These are phyloP conservation scores for Harringtonia lauricola DNA, from an alignment of 2,329 filamentous ascomycete species.

Conservation along the genomic window DNA sequence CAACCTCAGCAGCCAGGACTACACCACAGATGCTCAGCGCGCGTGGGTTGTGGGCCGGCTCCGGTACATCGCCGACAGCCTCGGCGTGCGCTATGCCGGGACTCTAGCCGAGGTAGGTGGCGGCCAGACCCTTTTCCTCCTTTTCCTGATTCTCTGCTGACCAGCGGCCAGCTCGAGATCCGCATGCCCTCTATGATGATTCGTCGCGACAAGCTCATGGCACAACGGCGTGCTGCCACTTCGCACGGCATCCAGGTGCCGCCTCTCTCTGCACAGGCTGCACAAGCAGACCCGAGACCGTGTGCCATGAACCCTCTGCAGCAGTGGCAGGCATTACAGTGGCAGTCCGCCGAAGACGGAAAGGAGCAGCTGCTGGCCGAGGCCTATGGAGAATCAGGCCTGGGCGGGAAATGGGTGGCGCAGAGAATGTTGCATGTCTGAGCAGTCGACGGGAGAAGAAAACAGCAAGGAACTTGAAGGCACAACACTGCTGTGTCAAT, in stretches of 20 bases:
- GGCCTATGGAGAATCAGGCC: conserved; percentile 24
- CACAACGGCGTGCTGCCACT: conserved; percentile 28
- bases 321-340: conserved; percentile 35
- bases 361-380: conserved; percentile 30
- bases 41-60: conserved; percentile 43
- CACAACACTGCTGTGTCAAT: not conserved
- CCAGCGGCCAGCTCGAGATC: conserved; percentile 34
- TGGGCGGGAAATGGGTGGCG: conserved; percentile 25
- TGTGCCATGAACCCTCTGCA: conserved; percentile 33
- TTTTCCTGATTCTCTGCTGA: not conserved
- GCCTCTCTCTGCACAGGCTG: conserved; percentile 19
- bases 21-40: conserved; percentile 46
- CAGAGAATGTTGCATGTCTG: conserved; percentile 24
- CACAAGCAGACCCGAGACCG: too few relatives aligned
- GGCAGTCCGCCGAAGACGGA: conserved; percentile 30
- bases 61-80: conserved; percentile 39
- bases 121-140: not conserved
- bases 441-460: not conserved
- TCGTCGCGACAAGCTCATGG: conserved; percentile 38
- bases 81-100: conserved; percentile 48
- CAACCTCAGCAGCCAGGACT: conserved; percentile 44
- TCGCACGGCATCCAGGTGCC: conserved; percentile 21
- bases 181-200: conserved; percentile 54
- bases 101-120: conserved; percentile 39
- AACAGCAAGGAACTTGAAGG: too few relatives aligned